phyloP scores from a whole-genome alignment of 2,329 filamentous ascomycete species.

The Aspergillus tanneri region DNA sequence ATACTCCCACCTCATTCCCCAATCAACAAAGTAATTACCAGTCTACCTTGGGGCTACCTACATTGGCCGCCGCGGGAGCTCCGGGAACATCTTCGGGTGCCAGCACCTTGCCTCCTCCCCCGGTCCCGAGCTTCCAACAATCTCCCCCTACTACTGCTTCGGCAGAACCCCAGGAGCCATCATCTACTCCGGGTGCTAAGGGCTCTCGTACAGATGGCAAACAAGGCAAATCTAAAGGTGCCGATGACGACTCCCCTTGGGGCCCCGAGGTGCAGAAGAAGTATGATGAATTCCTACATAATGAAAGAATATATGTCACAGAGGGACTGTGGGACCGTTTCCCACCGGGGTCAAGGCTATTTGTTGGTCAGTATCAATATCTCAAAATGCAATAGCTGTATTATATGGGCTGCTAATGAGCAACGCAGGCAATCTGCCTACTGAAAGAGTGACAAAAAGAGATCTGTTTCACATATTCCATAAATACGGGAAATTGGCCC shows the following conservation, averaged over 20 bases:
- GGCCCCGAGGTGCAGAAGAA: conserved; percentile 50
- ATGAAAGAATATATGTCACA: conserved; percentile 52
- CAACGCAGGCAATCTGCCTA: conserved; percentile 76
- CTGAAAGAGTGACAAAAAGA: conserved; percentile 87
- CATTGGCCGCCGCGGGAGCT: conserved; percentile 31
- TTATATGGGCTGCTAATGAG: not conserved
- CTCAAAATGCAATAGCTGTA: not conserved
- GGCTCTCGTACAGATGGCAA: conserved; percentile 30
- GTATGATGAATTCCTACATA: conserved; percentile 52
- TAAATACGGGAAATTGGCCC: conserved; percentile 78
- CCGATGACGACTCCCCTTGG: conserved; percentile 48
- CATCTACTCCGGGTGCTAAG: conserved; percentile 23
- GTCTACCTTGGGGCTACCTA: conserved; percentile 22
- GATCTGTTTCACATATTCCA: conserved; percentile 92
- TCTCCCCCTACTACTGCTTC: conserved; percentile 20
- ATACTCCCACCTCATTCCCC: conserved; percentile 28
- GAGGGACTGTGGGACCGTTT: conserved; percentile 55
- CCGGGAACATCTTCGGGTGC: conserved; percentile 37
- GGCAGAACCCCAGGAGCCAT: conserved; percentile 25
- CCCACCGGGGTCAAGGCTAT: conserved; percentile 48
- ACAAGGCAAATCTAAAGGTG: conserved; percentile 21
- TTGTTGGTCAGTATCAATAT: conserved; percentile 45
- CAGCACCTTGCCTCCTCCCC: conserved; percentile 42
- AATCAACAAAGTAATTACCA: conserved; percentile 40
- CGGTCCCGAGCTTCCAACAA: conserved; percentile 43